Conservation (phyloP, 345 rosid species). For the Rhizophora mangle region DNA sequence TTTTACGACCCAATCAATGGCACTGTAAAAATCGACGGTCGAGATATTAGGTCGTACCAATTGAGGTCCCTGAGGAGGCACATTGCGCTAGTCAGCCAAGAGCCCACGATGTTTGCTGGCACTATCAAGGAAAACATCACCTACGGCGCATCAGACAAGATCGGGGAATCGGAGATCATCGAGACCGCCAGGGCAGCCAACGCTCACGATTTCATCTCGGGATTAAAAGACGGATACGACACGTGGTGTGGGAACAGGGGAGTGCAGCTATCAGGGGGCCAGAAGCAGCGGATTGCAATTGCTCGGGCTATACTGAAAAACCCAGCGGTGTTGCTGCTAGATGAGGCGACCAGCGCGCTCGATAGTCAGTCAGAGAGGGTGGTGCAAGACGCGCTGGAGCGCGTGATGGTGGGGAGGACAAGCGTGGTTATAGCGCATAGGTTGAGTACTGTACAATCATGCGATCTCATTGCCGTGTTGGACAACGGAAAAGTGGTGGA, state of each 20-base stretch:
- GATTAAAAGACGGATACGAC: slow-evolving; percentile 28
- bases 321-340: slow-evolving; percentile 24
- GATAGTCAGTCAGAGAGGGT: slow-evolving; percentile 28
- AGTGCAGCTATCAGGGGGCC: slow-evolving; percentile 37
- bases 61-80: slow-evolving; percentile 22
- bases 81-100: slow-evolving; percentile 32
- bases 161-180: slow-evolving; percentile 16
- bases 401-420: slow-evolving; percentile 36
- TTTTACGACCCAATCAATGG: slow-evolving; percentile 29
- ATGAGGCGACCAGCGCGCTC: slow-evolving; percentile 41
- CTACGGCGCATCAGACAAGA: slow-evolving; percentile 10
- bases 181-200: slow-evolving; percentile 27
- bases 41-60: slow-evolving; percentile 21
- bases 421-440: slow-evolving; percentile 36
- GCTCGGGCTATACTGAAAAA: slow-evolving; percentile 36
- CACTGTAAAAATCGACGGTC: slow-evolving; percentile 20
- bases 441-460: slow-evolving; percentile 28
- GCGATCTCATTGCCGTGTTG: slow-evolving; percentile 30
- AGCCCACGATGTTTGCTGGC: slow-evolving; percentile 23
- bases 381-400: slow-evolving; percentile 38
- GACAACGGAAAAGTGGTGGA: slow-evolving; percentile 32
- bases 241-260: slow-evolving; percentile 34
- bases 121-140: slow-evolving; percentile 25
- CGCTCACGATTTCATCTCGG: slow-evolving; percentile 31
- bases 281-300: slow-evolving; percentile 35